Evolutionary conservation across 139 green algal genomes (phyloP).

Genomic region (Diplosphaera chodatii): DNA sequence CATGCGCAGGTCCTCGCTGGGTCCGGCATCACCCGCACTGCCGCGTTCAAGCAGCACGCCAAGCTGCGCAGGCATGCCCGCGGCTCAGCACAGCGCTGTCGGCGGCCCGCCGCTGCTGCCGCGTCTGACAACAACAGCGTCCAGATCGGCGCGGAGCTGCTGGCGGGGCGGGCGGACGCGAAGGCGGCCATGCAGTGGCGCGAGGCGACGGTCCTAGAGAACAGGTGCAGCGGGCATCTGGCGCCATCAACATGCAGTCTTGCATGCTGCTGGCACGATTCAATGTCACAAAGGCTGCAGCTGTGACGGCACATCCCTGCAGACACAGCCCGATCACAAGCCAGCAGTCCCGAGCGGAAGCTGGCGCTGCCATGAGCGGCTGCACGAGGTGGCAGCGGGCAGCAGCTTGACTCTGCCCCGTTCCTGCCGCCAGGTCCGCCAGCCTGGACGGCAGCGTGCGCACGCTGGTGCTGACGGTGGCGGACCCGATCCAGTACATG

Average conservation of each 20-base stretch:
- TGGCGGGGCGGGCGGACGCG: neutral
- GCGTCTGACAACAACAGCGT: neutral
- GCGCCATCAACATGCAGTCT: no score
- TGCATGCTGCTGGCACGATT: no score
- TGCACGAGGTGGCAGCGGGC: no score
- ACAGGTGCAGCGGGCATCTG: no score
- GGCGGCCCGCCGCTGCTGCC: no score
- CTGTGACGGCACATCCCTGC: no score
- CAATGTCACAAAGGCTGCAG: no score
- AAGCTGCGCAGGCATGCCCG: neutral
- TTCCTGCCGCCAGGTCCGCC: slow-evolving; percentile 24
- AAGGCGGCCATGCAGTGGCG: slow-evolving; percentile 12
- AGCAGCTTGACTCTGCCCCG: neutral
- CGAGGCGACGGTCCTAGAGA: slow-evolving; percentile 38
- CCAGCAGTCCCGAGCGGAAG: no score
- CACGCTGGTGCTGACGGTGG: slow-evolving; percentile 34
- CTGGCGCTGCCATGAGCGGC: no score
- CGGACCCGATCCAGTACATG: slow-evolving; percentile 44
- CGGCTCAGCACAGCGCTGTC: neutral
- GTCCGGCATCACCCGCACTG: neutral
- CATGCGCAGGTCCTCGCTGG: neutral
- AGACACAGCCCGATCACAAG: no score
- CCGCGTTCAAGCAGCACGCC: neutral
- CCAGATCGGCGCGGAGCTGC: neutral
- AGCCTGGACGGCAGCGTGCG: slow-evolving; percentile 31